Evolutionary conservation across 495 filamentous ascomycete genomes (phyloP), one percentile per base, ranked within the genome.

Genomic region (Aspergillus cavernicola): DNA sequence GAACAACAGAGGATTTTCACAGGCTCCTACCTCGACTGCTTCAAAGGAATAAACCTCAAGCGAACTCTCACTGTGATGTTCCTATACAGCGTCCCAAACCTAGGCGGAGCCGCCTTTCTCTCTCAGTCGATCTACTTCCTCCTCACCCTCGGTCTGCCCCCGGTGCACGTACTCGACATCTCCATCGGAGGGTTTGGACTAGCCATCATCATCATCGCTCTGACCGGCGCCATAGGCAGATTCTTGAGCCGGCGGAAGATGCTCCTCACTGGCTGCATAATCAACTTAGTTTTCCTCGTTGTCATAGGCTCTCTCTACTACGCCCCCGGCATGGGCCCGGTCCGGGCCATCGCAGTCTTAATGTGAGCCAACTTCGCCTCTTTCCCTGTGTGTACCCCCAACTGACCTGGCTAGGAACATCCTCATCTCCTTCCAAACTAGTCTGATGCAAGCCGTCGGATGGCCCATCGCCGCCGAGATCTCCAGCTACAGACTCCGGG

Each of bases 391-490:
- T 10, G 2, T 9, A 10, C 22, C 40, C 4, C 11, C 15, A 9
- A 28, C 40, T 43, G 16, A 43, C 40, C 10, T 6, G 11, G 10
- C 9, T 13, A 44, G 41, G 41, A 44, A 44, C 41, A 5, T 44
- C 41, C 41, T 44, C 8, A 44, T 44, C 26, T 44, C 41, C 6
- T 18, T 44, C 41, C 41, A 44, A 44, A 44, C 41, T 6, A 44
- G 41, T 44, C 24, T 44, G 2, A 44, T 50, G 22, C 47, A 50
- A 29, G 47, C 33, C 10, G 15, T 39, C 13, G 47, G 47, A 10
- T 50, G 47, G 47, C 47, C 47, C 23, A 50, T 50, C 35, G 47
- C 47, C 15, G 47, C 47, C 6, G 47, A 50, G 19, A 50, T 50
- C 13, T 50, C 47, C 15, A 26, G 19, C 6, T 50, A 50, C 26